Evolutionary conservation across 2,329 filamentous ascomycete species (phyloP), one percentile per base, ranked within the genome.

Genomic region (Aureobasidium namibiae): DNA sequence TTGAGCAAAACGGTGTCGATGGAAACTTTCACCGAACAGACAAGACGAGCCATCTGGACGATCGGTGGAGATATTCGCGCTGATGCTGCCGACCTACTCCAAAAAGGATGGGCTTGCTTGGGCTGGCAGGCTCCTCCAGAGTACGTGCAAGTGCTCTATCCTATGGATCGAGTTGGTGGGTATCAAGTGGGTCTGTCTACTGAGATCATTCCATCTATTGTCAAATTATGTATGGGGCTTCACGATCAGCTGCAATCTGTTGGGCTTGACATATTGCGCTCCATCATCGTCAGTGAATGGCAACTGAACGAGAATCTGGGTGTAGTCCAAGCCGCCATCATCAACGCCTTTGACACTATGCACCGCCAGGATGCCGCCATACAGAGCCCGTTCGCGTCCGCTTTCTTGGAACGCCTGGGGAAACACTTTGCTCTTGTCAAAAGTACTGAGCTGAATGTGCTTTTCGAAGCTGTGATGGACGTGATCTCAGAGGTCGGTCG

Each of bases 131-230:
- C 90, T 0, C 89, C 82, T 33, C 73, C 80, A 1, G 92, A 97
- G 61, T 92, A 96, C 70, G 82, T 83, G 63, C 78, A 81, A 60
- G 36, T 48, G 9, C 82, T 87, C 26, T 97, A 92, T 68, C 88
- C 88, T 0, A 76, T 97, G 59, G 79, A 83, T 57, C 92, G 87
- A 71, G 88, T 97, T 79, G 95, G 94, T 60, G 94, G 94, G 1
- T 99, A 96, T 69, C 94, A 99, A 74, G 94, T 99, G 21, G 94
- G 97, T 74, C 99, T 97, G 71, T 94, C 99, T 31, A 94, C 95
- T 6, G 86, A 88, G 13, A 80, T 99, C 6, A 91, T 99, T 8
- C 87, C 88, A 1, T 91, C 92, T 0, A 94, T 97, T 53, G 89
- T 97, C 24, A 90, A 95, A 72, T 81, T 99, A 10, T 99, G 94